Percentiles rank a stretch among this genome's conserved stretches.
These are phyloP conservation scores for Hanseniaspora pseudoguilliermondii DNA, from an alignment of 805 yeast genomes.

Conservation along the genomic window DNA sequence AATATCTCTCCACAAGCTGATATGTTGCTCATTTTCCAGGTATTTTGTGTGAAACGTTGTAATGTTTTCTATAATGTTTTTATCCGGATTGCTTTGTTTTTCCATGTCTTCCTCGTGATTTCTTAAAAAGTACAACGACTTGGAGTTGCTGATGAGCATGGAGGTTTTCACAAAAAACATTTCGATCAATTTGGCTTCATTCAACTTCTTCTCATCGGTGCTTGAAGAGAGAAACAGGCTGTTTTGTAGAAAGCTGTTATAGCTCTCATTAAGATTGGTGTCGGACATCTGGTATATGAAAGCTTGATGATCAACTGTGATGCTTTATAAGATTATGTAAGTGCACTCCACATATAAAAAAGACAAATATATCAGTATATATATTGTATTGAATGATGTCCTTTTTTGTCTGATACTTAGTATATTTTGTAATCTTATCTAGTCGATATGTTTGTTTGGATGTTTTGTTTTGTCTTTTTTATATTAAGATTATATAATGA, in stretches of 20 bases:
- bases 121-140: constrained; percentile 20
- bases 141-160: constrained; percentile 40
- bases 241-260: neutral
- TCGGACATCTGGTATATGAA: neutral
- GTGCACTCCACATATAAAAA: neutral
- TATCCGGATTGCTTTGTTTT: constrained; percentile 16
- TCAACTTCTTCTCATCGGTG: neutral
- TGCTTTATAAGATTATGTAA: neutral
- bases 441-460: too few relatives aligned
- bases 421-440: too few relatives aligned
- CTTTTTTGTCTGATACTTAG: too few relatives aligned
- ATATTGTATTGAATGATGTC: too few relatives aligned
- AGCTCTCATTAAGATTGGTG: neutral
- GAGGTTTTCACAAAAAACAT: constrained; percentile 56
- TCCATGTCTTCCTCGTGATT: constrained; percentile 16
- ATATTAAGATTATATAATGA: too few relatives aligned
- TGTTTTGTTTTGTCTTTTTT: too few relatives aligned
- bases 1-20: constrained; percentile 28
- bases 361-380: too few relatives aligned
- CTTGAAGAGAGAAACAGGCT: neutral
- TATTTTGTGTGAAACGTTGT: constrained; percentile 14
- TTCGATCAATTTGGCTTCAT: constrained; percentile 31
- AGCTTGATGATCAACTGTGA: neutral
- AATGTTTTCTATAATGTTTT: constrained; percentile 16
- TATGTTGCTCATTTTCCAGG: constrained; percentile 20